phyloP scores from a whole-genome alignment of 352 stramenopile species.

The Blastocystis sp. region DNA sequence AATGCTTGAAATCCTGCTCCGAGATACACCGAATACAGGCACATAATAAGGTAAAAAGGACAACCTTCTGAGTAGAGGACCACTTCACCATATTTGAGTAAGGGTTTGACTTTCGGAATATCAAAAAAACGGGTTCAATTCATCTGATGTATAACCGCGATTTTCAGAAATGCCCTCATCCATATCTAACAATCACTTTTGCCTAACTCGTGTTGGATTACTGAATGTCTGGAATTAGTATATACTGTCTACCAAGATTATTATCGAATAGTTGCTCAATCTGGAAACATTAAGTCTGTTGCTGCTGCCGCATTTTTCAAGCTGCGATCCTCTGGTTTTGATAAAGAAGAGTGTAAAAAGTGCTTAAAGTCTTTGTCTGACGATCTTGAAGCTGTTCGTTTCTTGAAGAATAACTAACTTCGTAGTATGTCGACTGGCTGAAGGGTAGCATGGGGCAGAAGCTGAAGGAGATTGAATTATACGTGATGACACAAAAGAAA shows the following conservation, averaged over 20 bases:
- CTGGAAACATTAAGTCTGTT: constrained; percentile 54
- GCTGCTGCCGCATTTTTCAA: constrained; percentile 47
- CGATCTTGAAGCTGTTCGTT: background rate
- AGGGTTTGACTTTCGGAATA: background rate
- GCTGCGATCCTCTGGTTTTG: constrained; percentile 24
- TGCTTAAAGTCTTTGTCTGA: constrained; percentile 41
- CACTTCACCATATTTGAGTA: background rate
- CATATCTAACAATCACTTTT: background rate
- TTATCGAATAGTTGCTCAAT: constrained; percentile 38
- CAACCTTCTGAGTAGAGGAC: background rate
- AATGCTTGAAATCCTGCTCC: too few relatives aligned
- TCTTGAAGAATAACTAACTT: background rate
- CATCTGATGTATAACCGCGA: background rate
- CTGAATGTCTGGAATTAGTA: constrained; percentile 58
- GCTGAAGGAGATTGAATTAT: constrained; percentile 33
- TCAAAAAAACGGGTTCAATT: background rate
- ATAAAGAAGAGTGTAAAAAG: constrained; percentile 55
- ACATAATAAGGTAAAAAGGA: background rate
- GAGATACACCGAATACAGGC: background rate
- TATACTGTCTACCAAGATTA: background rate
- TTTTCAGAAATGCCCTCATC: background rate
- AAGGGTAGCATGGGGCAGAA: constrained; percentile 49
- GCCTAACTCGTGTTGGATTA: background rate
- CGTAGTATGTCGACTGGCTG: constrained; percentile 30
- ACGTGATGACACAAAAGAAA: constrained; percentile 59